Base-by-base conservation (phyloP, 2,329 filamentous ascomycete species). In the Phoma sp. region DNA sequence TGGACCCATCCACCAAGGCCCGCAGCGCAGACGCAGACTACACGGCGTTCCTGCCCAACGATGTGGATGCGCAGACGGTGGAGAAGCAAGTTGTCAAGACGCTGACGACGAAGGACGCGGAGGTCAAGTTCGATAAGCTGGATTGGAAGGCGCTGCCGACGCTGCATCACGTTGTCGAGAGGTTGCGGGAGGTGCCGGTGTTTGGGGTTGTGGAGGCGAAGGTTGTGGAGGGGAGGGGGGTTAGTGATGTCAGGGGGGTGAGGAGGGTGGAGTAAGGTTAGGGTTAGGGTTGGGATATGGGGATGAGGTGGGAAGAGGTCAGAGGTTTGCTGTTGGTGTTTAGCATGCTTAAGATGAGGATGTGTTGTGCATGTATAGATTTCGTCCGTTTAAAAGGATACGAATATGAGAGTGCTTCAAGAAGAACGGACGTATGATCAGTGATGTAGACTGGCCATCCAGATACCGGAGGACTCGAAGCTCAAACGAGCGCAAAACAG, bases 61-160 rank as follows among this genome's bases (percentile, higher is more conserved):
- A 53, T 2, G 72, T 73, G 43, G 69, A 73, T 7, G 64, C 61
- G 22, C 72, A 71, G 50, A 58, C 60, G 0, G 57, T 64, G 13
- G 66, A 75, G 30, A 73, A 69, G 18, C 72, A 74, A 58, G 61
- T 74, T 1, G 66, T 60, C 57, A 58, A 71, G 66, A 57, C 77
- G 23, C 68, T 69, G 32, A 71, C 72, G 44, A 71, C 80, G 0
- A 68, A 64, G 1, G 76, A 76, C 10, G 80, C 80, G 0, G 75
- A 63, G 2, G 68, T 87, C 45, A 69, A 73, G 45, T 79, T 86
- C 48, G 75, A 83, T 35, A 73, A 71, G 0, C 60, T 80, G 13
- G 79, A 83, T 60, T 83, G 80, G 83, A 74, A 83, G 41, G 73
- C 70, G 4, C 65, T 88, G 53, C 86, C 86, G 0, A 88, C 85